Evolutionary conservation across 768 basidiomycete genomes (phyloP), one percentile per base, ranked within the genome.

Genomic region (Trametes elegans): DNA sequence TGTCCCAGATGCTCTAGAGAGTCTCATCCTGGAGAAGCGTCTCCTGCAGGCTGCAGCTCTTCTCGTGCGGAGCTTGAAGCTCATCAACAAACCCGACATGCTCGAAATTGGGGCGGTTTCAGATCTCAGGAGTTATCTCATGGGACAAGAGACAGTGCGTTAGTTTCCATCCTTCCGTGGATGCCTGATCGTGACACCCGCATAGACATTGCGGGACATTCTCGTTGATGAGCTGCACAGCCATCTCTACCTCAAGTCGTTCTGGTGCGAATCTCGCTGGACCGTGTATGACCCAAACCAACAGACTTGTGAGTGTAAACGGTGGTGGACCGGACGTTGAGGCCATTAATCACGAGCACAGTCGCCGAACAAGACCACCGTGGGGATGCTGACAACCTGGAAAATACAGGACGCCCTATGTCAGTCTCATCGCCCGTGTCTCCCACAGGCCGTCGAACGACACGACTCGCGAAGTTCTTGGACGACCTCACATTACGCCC

Each of bases 211-310:
- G 39, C 80, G 90, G 41, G 97, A 98, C 60, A 97, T 98, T 51
- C 74, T 99, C 53, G 77, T 95, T 7, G 97, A 99, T 61, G 97
- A 99, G 66, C 78, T 99, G 11, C 95, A 98, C 66, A 92, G 85
- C 62, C 97, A 99, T 71, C 73, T 99, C n/a, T 99, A 97, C 71
- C 82, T 99, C 56, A 97, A 96, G 66, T 91, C 89, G 0, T 96
- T 93, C 69, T 97, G 94, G 85, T 94, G 92, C 66, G 96, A 98
- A 62, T 81, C 85, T 5, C 84, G 96, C 27, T 99, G 97, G 97
- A 77, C 83, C 16, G 72, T 89, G 0, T 98, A 97, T 68, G 73
- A 79, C 10, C 84, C 87, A 0, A 87, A 88, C 49, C 97, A 98
- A 67, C 80, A 83, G 51, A 70, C 72, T 10, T 79, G 95, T 95